Evolutionary conservation across 768 basidiomycete genomes (phyloP).

Genomic region (Melanogaster broomeanus): DNA sequence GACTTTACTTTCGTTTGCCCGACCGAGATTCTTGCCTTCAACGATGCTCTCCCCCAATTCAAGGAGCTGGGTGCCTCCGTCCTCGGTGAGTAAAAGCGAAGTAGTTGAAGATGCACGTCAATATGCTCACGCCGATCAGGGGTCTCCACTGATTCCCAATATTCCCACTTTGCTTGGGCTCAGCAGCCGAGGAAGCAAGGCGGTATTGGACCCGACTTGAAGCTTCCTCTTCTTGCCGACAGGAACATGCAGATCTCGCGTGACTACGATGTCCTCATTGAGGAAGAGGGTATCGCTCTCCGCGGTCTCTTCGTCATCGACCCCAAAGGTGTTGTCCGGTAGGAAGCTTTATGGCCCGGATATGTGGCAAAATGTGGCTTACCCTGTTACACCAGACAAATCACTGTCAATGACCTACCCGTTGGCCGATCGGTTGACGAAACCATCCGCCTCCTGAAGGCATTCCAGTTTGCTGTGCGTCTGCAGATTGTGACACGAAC

Average conservation of each 20-base stretch:
- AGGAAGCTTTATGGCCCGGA: conserved; percentile 14
- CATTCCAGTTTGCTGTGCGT: conserved; percentile 87
- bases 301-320: conserved; percentile 89
- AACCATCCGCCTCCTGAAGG: conserved; percentile 87
- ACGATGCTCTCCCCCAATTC: conserved; percentile 81
- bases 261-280: conserved; percentile 86
- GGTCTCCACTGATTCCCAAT: conserved; percentile 89
- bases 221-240: conserved; percentile 83
- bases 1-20: conserved; percentile 92
- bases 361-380: background rate
- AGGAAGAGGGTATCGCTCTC: conserved; percentile 86
- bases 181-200: conserved; percentile 80
- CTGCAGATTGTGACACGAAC: background rate
- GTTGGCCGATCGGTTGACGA: conserved; percentile 96
- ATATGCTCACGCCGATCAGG: conserved; percentile 34
- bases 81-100: conserved; percentile 55
- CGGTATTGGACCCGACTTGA: conserved; percentile 87
- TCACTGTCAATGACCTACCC: conserved; percentile 89
- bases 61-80: conserved; percentile 71
- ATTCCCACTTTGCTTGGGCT: conserved; percentile 87
- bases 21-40: conserved; percentile 96
- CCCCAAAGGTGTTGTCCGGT: conserved; percentile 77
- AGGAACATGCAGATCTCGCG: conserved; percentile 76
- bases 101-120: background rate
- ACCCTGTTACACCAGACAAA: conserved; percentile 51